Base-by-base conservation (phyloP, 192 early-diverging fungal species). In the Ambispora gerdemannii region DNA sequence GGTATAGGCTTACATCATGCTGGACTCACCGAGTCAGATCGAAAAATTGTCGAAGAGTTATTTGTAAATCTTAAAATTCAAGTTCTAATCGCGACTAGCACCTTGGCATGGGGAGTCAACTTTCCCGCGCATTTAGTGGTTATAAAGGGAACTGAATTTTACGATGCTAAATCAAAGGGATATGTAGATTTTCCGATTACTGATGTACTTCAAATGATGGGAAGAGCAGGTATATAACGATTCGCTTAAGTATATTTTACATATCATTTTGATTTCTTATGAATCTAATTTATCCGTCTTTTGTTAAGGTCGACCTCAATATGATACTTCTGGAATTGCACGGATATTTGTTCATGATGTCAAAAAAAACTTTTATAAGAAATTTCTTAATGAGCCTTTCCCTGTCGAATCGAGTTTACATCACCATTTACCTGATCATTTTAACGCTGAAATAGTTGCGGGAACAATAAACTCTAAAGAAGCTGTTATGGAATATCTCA, bases 121-220 rank as follows among this genome's bases (percentile, higher is more conserved):
- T 89, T 93, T 63, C 96, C 96, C 0, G 96, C 98, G 2, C 98
- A 98, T 75, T 77, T 99, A 75, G 98, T 99, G 2, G 89, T 98
- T 28, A 87, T 99, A 58, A 98, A 97, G 77, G 98, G 98, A 19
- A 99, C 98, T 0, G 96, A 99, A 79, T 98, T 84, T 66, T 99
- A 90, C 75, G 95, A 99, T 73, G 93, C 92, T 53, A 93, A 92
- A 72, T 82, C 86, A 15, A 84, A 87, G 19, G 88, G 90, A 0
- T 99, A 98, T 74, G 94, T 96, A 10, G 98, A 99, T 71, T 94
- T 93, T 70, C 96, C 95, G 0, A 95, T 98, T 65, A 97, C 98
- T 7, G 96, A 99, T 76, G 91, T 99, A 6, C 78, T 98, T 50
- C 98, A 98, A 78, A 99, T 98, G 96, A 95, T 99, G 87, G 98